Conservation (phyloP, 108 stramenopile species). For the Fistulifera pelliculosa region DNA sequence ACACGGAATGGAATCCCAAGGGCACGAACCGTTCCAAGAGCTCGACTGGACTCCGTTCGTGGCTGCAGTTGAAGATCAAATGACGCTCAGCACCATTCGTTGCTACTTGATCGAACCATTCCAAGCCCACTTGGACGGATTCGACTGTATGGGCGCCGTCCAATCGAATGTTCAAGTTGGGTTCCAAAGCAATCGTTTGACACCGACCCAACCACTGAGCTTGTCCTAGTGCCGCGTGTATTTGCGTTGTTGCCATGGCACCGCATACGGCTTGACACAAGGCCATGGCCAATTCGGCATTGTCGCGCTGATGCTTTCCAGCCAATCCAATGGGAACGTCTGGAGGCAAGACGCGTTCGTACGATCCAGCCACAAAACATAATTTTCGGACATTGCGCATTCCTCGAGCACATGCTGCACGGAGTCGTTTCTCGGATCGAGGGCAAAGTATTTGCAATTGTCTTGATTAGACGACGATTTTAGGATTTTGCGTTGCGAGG, state of each 20-base stretch:
- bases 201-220: constrained; percentile 76
- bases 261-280: constrained; percentile 30
- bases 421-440: constrained; percentile 20
- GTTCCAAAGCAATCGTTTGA: constrained; percentile 29
- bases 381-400: constrained; percentile 29
- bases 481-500: not conserved
- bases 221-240: constrained; percentile 25
- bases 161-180: constrained; percentile 18
- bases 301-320: constrained; percentile 60
- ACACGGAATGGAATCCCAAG: constrained; percentile 35
- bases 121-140: constrained; percentile 50
- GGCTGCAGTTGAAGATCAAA: constrained; percentile 75
- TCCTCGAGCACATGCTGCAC: constrained; percentile 17
- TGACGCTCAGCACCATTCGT: not conserved
- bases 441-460: constrained; percentile 8
- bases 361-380: constrained; percentile 15
- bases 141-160: constrained; percentile 78
- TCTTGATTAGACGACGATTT: not conserved
- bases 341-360: constrained; percentile 3
- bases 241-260: not conserved
- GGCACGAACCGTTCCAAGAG: constrained; percentile 30
- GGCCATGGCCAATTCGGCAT: constrained; percentile 63
- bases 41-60: constrained; percentile 73
- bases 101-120: constrained; percentile 40
- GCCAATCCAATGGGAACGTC: constrained; percentile 28